Evolutionary conservation across 805 yeast species (phyloP), one percentile per base, ranked within the genome.

Genomic region (Wickerhamomyces chambardii): DNA sequence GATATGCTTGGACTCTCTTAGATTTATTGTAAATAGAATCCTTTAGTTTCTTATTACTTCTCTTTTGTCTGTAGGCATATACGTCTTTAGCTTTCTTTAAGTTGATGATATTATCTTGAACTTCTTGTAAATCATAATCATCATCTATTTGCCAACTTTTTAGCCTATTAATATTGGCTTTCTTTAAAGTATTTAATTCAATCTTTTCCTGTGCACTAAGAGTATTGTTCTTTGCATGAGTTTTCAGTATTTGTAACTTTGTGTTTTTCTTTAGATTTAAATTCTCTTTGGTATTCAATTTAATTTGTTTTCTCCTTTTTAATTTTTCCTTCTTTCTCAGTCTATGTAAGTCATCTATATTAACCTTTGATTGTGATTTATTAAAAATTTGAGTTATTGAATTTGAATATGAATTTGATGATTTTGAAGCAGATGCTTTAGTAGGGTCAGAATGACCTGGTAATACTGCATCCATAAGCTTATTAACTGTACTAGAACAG

Each of bases 141-240:
- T 55, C 54, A 17, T 63, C 61, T 17, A 50, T 33, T 31, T 60
- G 66, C 69, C 73, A 68, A 15, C 68, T 61, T 38, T 58, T 58
- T 11, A 70, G 39, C 19, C 49, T 53, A 8, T 52, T 45, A 4
- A 66, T 51, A 40, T 71, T 70, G 32, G 47, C 56, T 17, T 55
- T 57, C 1, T 63, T 48, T 5, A 63, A 40, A 33, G 44, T 49
- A 35, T 61, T 59, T 28, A 66, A 36, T 36, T 58, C 57, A 18
- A 43, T 46, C 32, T 55, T 45, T 42, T 66, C 71, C 5, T 49
- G 53, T 6, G 41, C 38, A 2, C 63, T 55, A 29, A 66, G 45
- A 4, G 44, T 53, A 6, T 51, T 55, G 2, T 55, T 43, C 7
- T 41, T 37, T 22, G 47, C 44, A 37, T 64, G 70, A 21, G 50